Evolutionary conservation across 768 basidiomycete species (phyloP), one percentile per base, ranked within the genome.

Genomic region (Leccinum longicurvipes): DNA sequence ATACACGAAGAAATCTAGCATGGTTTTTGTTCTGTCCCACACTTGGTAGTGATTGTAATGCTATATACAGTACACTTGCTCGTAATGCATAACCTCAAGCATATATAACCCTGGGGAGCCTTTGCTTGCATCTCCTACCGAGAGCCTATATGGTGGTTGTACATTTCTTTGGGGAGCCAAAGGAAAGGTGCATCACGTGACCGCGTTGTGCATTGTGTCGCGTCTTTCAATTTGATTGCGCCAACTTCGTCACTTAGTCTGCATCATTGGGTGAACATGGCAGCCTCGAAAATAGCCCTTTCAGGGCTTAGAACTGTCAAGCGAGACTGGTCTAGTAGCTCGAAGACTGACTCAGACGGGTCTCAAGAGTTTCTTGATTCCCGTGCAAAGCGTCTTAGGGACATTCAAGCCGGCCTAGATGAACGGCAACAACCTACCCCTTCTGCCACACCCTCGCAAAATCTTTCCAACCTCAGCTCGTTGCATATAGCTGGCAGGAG

Each of bases 251-350:
- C 53, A n/a, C 23, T n/a, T n/a, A n/a, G n/a, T n/a, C n/a, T 31
- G 1, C 17, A n/a, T 14, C 45, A 23, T 12, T 15, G 8, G 1
- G 1, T 27, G 25, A 6, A 17, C 17, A 72, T 73, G 71, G 61
- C 60, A 36, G 72, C 71, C 61, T 60, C 71, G 25, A 76, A 74
- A 54, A 55, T 50, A 21, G 57, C 74, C 15, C 75, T 75, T 60
- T 90, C 88, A 1, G 89, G 88, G 1, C 77, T 91, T 23, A 73
- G 80, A 32, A 77, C 78, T 1, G 58, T 89, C 45, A 77, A 77
- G 59, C 80, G 89, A 55, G 83, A 90, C 67, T 91, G 82, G 67
- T 87, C 85, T 1, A 65, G 66, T 14, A 74, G 74, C 46, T 77
- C 79, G 3, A 76, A 76, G 50, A 63, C 60, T 4, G 53, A 60